These are phyloP conservation scores for Epichloe brachyelytri DNA, from an alignment of 2,329 filamentous ascomycete genomes.

Conservation along the genomic window DNA sequence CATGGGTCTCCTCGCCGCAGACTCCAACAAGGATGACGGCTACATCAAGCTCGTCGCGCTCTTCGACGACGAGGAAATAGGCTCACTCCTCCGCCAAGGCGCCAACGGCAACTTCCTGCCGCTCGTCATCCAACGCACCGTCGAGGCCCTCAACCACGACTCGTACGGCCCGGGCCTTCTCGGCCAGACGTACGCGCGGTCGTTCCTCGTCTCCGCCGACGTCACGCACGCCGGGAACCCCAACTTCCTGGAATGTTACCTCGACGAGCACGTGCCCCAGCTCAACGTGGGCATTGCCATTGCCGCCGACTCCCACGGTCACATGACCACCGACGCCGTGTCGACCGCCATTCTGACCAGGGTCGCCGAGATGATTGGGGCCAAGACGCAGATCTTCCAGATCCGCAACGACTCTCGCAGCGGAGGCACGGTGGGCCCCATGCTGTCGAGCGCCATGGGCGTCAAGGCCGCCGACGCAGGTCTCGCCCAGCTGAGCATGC, in stretches of 20 bases:
- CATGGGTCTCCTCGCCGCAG: conserved; percentile 62
- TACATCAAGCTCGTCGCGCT: conserved; percentile 83
- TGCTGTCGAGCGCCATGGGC: conserved; percentile 69
- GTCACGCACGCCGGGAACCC: conserved; percentile 92
- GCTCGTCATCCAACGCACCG: conserved; percentile 64
- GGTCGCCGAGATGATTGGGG: conserved; percentile 60
- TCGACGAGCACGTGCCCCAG: conserved; percentile 72
- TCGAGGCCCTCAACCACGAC: conserved; percentile 50
- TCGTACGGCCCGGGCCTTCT: conserved; percentile 47
- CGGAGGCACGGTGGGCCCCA: conserved; percentile 91
- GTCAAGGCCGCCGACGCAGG: conserved; percentile 77
- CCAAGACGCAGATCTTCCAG: conserved; percentile 75
- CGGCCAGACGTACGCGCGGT: conserved; percentile 77
- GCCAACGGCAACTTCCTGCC: conserved; percentile 83
- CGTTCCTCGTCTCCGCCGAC: conserved; percentile 84
- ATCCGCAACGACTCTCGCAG: conserved; percentile 84
- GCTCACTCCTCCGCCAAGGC: conserved; percentile 79
- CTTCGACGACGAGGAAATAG: conserved; percentile 96
- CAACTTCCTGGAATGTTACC: conserved; percentile 77
- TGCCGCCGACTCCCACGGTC: conserved; percentile 73
- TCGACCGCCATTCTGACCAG: conserved; percentile 69
- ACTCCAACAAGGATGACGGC: conserved; percentile 42
- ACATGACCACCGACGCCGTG: conserved; percentile 90
- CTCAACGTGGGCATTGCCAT: conserved; percentile 81
- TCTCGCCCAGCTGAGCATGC: conserved; percentile 88